A percentile compares a stretch with the other conserved stretches of the same genome.
These are phyloP conservation scores for Beauveria sp. DNA, from an alignment of 2,329 filamentous ascomycete species.

Conservation along the genomic window DNA sequence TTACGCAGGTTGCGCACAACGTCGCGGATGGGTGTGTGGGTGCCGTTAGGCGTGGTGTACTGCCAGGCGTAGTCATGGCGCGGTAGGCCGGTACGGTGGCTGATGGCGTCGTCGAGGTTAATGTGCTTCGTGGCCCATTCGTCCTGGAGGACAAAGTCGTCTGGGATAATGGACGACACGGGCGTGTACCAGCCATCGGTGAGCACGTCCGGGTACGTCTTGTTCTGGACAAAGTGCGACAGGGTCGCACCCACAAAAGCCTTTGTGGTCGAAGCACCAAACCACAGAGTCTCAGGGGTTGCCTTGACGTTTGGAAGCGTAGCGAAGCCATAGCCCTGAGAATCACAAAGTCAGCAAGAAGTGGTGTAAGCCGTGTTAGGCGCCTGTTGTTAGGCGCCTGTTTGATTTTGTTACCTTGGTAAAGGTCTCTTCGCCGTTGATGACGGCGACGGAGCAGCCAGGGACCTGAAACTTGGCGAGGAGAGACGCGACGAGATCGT, in stretches of 20 bases:
- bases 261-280: slow-evolving; percentile 44
- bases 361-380: neutral
- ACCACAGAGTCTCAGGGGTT: slow-evolving; percentile 38
- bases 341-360: neutral
- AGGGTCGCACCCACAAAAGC: slow-evolving; percentile 40
- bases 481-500: slow-evolving; percentile 1
- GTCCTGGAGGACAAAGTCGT: slow-evolving; percentile 38
- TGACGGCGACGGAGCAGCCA: slow-evolving; percentile 39
- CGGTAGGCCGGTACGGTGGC: slow-evolving; percentile 40
- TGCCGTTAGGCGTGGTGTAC: slow-evolving; percentile 18
- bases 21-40: slow-evolving; percentile 12
- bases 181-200: slow-evolving; percentile 34
- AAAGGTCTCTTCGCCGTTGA: slow-evolving; percentile 35
- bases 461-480: slow-evolving; percentile 36
- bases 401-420: slow-evolving; percentile 22
- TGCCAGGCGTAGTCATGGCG: slow-evolving; percentile 26
- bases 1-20: slow-evolving; percentile 31
- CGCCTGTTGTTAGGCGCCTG: too few species aligned
- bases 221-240: slow-evolving; percentile 36
- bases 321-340: slow-evolving; percentile 1
- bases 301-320: slow-evolving; percentile 28
- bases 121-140: slow-evolving; percentile 32
- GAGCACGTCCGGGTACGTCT: slow-evolving; percentile 13
- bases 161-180: slow-evolving; percentile 32
- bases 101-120: slow-evolving; percentile 41